These are phyloP conservation scores for Sporobolomyces phaffii DNA, from an alignment of 768 basidiomycete species.

Conservation along the genomic window DNA sequence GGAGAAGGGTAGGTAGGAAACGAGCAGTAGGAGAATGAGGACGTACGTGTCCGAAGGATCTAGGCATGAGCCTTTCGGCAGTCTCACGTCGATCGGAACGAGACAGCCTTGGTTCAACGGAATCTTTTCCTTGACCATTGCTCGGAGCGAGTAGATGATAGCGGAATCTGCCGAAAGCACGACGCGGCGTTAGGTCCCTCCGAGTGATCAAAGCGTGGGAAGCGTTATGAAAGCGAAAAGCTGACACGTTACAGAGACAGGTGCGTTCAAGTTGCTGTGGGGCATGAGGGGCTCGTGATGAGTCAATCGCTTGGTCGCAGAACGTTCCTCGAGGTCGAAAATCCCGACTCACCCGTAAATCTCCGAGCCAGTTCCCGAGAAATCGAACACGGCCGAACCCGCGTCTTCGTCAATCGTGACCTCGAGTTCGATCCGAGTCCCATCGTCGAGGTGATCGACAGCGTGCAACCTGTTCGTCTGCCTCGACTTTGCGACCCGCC, in stretches of 20 bases:
- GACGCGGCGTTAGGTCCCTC: background rate
- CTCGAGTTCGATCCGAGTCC: slow-evolving; percentile 61
- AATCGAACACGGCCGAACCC: slow-evolving; percentile 80
- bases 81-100: slow-evolving; percentile 57
- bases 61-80: slow-evolving; percentile 69
- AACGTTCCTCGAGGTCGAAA: background rate
- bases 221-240: background rate
- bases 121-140: slow-evolving; percentile 51
- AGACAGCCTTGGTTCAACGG: slow-evolving; percentile 92
- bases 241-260: slow-evolving; percentile 65
- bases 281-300: rapidly evolving
- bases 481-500: slow-evolving; percentile 57
- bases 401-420: slow-evolving; percentile 69
- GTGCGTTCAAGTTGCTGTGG: slow-evolving; percentile 64
- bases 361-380: slow-evolving; percentile 51
- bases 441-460: slow-evolving; percentile 79
- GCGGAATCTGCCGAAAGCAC: background rate
- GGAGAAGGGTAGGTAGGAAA: background rate
- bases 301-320: background rate
- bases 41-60: slow-evolving; percentile 76
- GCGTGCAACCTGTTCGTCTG: slow-evolving; percentile 59
- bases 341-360: slow-evolving; percentile 52
- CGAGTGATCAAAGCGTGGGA: background rate
- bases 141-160: slow-evolving; percentile 46
- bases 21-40: slow-evolving; percentile 42